These are phyloP conservation scores for Penicillium fuscoglaucum DNA, from an alignment of 2,329 filamentous ascomycete genomes.

Conservation along the genomic window DNA sequence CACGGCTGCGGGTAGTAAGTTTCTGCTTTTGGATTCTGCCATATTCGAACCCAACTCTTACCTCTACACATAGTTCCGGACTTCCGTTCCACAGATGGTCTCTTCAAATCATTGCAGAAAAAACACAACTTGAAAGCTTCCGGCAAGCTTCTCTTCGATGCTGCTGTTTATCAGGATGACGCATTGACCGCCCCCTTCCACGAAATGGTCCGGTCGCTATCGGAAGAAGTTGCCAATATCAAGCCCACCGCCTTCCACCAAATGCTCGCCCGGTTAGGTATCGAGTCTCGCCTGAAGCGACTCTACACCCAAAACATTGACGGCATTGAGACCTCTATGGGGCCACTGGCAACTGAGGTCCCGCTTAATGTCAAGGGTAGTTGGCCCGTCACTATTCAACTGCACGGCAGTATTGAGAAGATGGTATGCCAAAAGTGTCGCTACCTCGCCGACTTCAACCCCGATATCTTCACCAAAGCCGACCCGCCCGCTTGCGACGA, in stretches of 20 bases:
- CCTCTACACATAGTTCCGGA: slow-evolving; percentile 69
- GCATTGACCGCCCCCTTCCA: slow-evolving; percentile 88
- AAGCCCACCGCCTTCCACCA: slow-evolving; percentile 89
- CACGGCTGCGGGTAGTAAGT: slow-evolving; percentile 86
- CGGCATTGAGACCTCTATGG: slow-evolving; percentile 82
- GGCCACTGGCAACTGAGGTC: slow-evolving; percentile 75
- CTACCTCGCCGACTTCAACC: slow-evolving; percentile 72
- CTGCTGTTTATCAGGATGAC: slow-evolving; percentile 93
- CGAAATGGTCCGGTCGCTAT: slow-evolving; percentile 89
- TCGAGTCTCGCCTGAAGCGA: slow-evolving; percentile 81
- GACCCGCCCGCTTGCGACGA: slow-evolving; percentile 75
- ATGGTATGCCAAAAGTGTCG: slow-evolving; percentile 97
- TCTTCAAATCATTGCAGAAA: slow-evolving; percentile 81
- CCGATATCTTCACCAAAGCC: slow-evolving; percentile 77
- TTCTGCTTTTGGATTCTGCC: slow-evolving; percentile 24
- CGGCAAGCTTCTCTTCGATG: slow-evolving; percentile 94
- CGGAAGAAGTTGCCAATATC: slow-evolving; percentile 72
- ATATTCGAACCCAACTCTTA: slow-evolving; percentile 14
- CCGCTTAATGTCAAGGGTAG: slow-evolving; percentile 81
- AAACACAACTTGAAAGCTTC: slow-evolving; percentile 91
- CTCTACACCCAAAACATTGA: slow-evolving; percentile 98
- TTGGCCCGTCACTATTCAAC: slow-evolving; percentile 90
- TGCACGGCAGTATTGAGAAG: slow-evolving; percentile 89
- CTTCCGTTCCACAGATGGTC: slow-evolving; percentile 85
- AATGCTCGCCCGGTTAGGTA: slow-evolving; percentile 82